A percentile compares a stretch with the other conserved stretches of the same genome.
Conservation (phyloP, 495 filamentous ascomycete species). For the Penicillium roqueforti region DNA sequence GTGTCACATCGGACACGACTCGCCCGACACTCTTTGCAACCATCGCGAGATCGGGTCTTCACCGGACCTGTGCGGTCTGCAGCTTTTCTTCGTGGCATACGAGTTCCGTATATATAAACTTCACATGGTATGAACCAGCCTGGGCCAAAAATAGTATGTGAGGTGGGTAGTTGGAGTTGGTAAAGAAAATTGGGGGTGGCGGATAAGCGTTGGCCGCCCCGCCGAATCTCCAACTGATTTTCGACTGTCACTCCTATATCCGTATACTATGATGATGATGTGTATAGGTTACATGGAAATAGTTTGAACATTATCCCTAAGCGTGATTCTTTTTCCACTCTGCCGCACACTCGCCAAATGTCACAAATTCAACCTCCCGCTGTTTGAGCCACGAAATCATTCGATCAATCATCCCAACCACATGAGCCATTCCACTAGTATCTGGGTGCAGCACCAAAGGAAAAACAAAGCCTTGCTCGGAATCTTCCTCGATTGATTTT, state of each 20-base stretch:
- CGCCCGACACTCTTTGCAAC: conserved; percentile 42
- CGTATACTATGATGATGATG: too few relatives aligned
- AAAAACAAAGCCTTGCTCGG: conserved; percentile 32
- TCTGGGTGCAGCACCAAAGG: conserved; percentile 55
- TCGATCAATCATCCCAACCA: conserved; percentile 56
- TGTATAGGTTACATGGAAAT: too few relatives aligned
- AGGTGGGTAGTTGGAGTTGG: neutral
- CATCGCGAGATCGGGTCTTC: conserved; percentile 44
- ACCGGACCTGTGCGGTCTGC: conserved; percentile 40
- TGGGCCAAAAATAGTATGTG: neutral
- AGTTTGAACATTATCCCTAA: neutral
- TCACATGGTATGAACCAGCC: conserved; percentile 24
- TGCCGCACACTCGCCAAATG: conserved; percentile 14
- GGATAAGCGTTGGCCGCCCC: neutral
- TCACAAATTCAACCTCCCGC: conserved; percentile 22
- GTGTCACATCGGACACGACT: conserved; percentile 45
- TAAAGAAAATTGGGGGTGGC: neutral
- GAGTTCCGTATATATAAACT: conserved; percentile 8
- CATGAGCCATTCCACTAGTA: conserved; percentile 59
- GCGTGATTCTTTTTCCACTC: conserved; percentile 14
- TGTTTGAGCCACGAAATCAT: conserved; percentile 51
- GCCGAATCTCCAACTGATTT: neutral
- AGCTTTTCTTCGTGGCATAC: conserved; percentile 45
- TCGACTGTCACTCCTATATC: too few relatives aligned
- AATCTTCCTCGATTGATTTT: conserved; percentile 34